Percentiles rank a stretch among this genome's conserved stretches.
Conservation (phyloP, 495 filamentous ascomycete species). For the Neurospora pannonica region DNA sequence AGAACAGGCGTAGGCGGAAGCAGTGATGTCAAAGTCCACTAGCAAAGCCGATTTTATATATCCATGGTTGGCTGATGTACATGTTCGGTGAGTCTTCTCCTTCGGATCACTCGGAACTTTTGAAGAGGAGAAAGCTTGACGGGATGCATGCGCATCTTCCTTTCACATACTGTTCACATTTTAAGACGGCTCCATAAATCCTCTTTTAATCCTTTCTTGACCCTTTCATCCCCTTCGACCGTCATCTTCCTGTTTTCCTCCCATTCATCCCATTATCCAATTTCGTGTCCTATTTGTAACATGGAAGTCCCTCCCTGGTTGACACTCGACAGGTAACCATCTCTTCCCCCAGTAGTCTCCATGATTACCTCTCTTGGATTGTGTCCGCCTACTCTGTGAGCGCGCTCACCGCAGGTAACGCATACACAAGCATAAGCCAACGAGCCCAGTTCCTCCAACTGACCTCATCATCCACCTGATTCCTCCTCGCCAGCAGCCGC, state of each 20-base stretch:
- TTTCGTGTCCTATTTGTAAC: neutral
- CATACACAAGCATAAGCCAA: neutral
- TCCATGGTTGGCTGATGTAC: neutral
- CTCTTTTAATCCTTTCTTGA: no score
- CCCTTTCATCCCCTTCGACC: no score
- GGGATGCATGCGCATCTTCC: no score
- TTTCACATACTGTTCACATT: no score
- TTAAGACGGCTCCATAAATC: no score
- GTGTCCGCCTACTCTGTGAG: neutral
- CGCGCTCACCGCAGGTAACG: neutral
- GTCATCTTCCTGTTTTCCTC: neutral
- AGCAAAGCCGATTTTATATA: neutral
- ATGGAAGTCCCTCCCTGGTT: neutral
- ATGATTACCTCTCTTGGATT: neutral
- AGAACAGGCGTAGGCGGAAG: neutral
- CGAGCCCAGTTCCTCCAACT: neutral
- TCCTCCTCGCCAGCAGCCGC: neutral
- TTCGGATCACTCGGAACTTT: no score
- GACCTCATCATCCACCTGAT: neutral
- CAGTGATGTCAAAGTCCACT: no score
- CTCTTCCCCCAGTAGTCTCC: neutral
- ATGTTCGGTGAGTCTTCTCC: no score
- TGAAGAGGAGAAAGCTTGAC: no score
- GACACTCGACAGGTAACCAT: no score
- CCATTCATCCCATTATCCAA: neutral